phyloP scores from a whole-genome alignment of 1,139 yeast species.

The Debaryomyces psychrophilus region DNA sequence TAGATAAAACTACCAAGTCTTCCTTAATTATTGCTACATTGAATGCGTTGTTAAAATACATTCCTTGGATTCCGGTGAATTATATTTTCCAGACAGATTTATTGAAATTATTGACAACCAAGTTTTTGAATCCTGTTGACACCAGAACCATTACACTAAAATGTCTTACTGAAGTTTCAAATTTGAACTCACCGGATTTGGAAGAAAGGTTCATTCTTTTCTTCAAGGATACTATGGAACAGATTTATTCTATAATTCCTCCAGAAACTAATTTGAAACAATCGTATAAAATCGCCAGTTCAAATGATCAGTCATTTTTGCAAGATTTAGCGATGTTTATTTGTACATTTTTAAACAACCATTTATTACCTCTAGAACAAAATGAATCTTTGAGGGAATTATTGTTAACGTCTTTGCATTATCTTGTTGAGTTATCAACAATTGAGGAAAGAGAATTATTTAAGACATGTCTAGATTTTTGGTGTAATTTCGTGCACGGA shows the following conservation, averaged over 20 bases:
- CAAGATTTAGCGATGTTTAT: slow-evolving; percentile 95
- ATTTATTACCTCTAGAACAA: slow-evolving; percentile 72
- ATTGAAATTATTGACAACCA: slow-evolving; percentile 68
- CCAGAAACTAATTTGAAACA: slow-evolving; percentile 70
- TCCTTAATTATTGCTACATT: slow-evolving; percentile 84
- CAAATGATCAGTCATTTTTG: slow-evolving; percentile 88
- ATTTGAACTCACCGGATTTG: slow-evolving; percentile 62
- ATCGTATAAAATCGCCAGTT: slow-evolving; percentile 73
- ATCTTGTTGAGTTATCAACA: slow-evolving; percentile 81
- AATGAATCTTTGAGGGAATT: slow-evolving; percentile 61
- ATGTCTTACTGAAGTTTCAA: slow-evolving; percentile 89
- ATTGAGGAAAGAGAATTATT: slow-evolving; percentile 95
- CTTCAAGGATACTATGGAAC: slow-evolving; percentile 76
- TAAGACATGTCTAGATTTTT: slow-evolving; percentile 92
- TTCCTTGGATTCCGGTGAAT: slow-evolving; percentile 93
- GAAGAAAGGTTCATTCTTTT: slow-evolving; percentile 69
- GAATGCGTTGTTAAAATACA: slow-evolving; percentile 77
- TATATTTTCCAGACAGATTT: slow-evolving; percentile 88
- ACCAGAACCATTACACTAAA: slow-evolving; percentile 85
- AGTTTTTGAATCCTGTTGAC: slow-evolving; percentile 77
- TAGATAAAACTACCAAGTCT: slow-evolving; percentile 84
- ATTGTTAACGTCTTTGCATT: slow-evolving; percentile 71
- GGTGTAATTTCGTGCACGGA: slow-evolving; percentile 82
- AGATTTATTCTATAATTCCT: slow-evolving; percentile 73
- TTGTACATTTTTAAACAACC: slow-evolving; percentile 80